Evolutionary conservation across 129 eudicot genomes (phyloP).

Genomic region (Helichrysum umbraculigerum): DNA sequence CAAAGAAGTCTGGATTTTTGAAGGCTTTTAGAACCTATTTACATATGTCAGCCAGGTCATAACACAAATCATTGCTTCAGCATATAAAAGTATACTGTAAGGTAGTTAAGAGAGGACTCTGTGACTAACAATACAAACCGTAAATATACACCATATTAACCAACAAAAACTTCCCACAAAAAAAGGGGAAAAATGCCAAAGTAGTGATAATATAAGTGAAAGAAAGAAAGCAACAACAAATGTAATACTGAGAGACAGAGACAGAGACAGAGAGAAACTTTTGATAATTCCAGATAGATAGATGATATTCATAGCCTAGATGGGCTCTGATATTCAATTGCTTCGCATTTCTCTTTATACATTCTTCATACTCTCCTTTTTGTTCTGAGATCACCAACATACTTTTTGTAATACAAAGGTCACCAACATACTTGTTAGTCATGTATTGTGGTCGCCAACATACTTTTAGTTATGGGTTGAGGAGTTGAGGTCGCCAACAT

Average conservation of each 20-base stretch:
- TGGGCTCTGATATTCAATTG: too few relatives aligned
- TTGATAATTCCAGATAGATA: neutral
- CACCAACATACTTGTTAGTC: too few relatives aligned
- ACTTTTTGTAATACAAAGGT: too few relatives aligned
- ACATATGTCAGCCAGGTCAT: conserved; percentile 20
- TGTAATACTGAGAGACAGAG: neutral
- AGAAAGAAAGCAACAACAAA: neutral
- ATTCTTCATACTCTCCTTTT: neutral
- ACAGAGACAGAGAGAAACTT: neutral
- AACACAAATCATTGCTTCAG: conserved; percentile 15
- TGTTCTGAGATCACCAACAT: too few relatives aligned
- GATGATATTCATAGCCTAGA: too few relatives aligned
- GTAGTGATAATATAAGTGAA: neutral
- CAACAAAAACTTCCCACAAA: neutral
- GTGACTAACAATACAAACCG: neutral
- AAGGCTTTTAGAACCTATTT: conserved; percentile 80
- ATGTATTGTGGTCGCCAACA: too few relatives aligned
- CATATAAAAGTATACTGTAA: neutral
- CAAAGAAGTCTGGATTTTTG: conserved; percentile 68
- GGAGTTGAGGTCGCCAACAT: too few relatives aligned
- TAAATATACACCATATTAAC: neutral
- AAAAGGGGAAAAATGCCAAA: neutral
- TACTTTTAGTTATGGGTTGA: too few relatives aligned
- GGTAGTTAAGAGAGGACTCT: neutral
- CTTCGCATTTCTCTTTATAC: too few relatives aligned